Evolutionary conservation across 2,329 filamentous ascomycete genomes (phyloP).

Genomic region (Hawksworthiomyces lignivorus): DNA sequence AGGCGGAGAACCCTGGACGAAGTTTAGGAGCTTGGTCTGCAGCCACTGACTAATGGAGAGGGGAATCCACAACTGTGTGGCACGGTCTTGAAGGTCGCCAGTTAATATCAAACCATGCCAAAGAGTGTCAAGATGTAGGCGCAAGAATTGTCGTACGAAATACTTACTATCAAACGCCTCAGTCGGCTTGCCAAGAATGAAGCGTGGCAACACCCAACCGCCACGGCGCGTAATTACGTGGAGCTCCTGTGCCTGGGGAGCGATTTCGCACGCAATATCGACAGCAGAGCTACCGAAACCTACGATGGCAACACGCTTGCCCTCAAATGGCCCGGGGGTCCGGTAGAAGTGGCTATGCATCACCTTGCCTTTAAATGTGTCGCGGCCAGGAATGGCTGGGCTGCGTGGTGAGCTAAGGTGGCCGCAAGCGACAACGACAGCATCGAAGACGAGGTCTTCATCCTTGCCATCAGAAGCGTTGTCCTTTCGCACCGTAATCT

Average conservation of each 20-base stretch:
- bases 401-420: slow-evolving; percentile 17
- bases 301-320: slow-evolving; percentile 29
- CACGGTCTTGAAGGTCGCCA: no score
- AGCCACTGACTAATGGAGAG: slow-evolving; percentile 20
- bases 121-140: no score
- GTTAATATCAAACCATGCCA: no score
- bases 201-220: slow-evolving; percentile 31
- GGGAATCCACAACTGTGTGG: slow-evolving; percentile 23
- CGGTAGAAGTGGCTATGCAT: slow-evolving; percentile 31
- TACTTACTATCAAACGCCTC: slow-evolving; percentile 30
- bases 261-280: slow-evolving; percentile 31
- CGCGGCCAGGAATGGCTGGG: slow-evolving; percentile 24
- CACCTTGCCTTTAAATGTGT: slow-evolving; percentile 26
- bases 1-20: slow-evolving; percentile 24
- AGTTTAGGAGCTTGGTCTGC: slow-evolving; percentile 23
- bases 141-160: no score
- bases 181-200: slow-evolving; percentile 26
- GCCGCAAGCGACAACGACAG: slow-evolving; percentile 29
- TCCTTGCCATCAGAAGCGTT: no score
- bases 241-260: slow-evolving; percentile 23
- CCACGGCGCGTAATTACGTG: slow-evolving; percentile 30
- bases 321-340: slow-evolving; percentile 24
- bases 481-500: slow-evolving; percentile 15
- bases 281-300: slow-evolving; percentile 30
- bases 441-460: no score